Evolutionary conservation across 2,329 filamentous ascomycete species (phyloP).

Genomic region (Xylariaceae sp.): DNA sequence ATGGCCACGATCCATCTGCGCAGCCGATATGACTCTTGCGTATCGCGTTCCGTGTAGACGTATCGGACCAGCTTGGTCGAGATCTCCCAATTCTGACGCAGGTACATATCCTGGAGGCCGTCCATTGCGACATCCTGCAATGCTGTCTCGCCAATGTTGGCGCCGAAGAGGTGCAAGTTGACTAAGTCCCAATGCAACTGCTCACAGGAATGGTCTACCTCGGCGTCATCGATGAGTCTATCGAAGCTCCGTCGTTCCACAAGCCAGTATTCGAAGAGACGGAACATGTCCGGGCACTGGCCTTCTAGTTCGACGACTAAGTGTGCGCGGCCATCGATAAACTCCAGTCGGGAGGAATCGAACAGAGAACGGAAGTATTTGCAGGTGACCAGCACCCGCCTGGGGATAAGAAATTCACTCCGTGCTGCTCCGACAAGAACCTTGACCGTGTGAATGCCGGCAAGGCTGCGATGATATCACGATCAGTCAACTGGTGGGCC

Average conservation of each 20-base stretch:
- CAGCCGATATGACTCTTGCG: conserved; percentile 46
- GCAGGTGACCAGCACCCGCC: conserved; percentile 28
- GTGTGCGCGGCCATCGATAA: conserved; percentile 19
- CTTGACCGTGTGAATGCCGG: conserved; percentile 23
- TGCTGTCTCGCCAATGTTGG: conserved; percentile 44
- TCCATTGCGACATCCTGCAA: conserved; percentile 58
- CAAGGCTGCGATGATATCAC: background rate
- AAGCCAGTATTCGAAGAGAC: conserved; percentile 34
- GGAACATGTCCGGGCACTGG: conserved; percentile 33
- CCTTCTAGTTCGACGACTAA: conserved; percentile 28
- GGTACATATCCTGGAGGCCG: conserved; percentile 55
- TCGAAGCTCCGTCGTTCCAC: conserved; percentile 25
- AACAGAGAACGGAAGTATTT: conserved; percentile 28
- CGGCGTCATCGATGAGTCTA: conserved; percentile 26
- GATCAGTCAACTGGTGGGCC: too few relatives aligned
- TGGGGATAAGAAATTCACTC: conserved; percentile 29
- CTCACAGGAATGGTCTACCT: conserved; percentile 25
- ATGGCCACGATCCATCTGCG: conserved; percentile 59
- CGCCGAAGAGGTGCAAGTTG: conserved; percentile 54
- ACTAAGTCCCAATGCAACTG: conserved; percentile 54
- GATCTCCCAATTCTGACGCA: conserved; percentile 56
- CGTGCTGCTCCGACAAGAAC: conserved; percentile 30
- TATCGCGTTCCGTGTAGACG: conserved; percentile 52
- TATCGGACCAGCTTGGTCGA: conserved; percentile 47
- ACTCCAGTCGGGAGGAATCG: conserved; percentile 22